Conservation (phyloP, 176 grass and related monocot genomes). For the Themeda triandra region DNA sequence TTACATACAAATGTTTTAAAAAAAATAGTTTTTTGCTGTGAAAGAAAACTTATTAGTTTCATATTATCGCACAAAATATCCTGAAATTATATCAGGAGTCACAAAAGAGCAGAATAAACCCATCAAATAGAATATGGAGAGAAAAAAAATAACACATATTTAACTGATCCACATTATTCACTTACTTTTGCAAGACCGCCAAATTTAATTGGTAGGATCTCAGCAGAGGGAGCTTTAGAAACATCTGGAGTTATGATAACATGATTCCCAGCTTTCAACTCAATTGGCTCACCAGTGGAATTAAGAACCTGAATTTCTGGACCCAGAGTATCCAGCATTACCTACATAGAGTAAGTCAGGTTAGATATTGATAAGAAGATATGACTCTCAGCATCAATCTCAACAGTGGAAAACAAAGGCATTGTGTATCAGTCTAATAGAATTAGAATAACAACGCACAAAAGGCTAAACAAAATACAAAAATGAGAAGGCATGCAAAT, state of each 20-base stretch:
- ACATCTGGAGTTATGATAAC: conserved; percentile 80
- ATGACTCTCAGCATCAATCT: conserved; percentile 2
- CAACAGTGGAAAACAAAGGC: background rate
- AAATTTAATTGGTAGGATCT: conserved; percentile 81
- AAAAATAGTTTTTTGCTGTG: background rate
- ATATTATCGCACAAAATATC: background rate
- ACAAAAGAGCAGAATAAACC: background rate
- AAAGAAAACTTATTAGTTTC: background rate
- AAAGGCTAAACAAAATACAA: background rate
- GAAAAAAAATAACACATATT: background rate
- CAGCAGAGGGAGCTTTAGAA: conserved; percentile 63
- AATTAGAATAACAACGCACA: conserved; percentile 2
- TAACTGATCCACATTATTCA: background rate
- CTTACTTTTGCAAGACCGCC: conserved; percentile 82
- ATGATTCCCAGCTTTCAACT: conserved; percentile 66
- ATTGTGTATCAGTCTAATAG: background rate
- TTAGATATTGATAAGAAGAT: conserved; percentile 5
- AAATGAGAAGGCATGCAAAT: background rate
- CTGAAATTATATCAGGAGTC: background rate
- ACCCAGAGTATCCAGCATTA: conserved; percentile 96
- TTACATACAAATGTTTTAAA: background rate
- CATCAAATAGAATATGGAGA: background rate
- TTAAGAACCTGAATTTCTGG: conserved; percentile 96
- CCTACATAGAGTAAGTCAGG: conserved; percentile 36
- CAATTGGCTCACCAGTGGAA: conserved; percentile 62